Conservation (phyloP, 805 yeast genomes). For the Monosporozyma aerobia region DNA sequence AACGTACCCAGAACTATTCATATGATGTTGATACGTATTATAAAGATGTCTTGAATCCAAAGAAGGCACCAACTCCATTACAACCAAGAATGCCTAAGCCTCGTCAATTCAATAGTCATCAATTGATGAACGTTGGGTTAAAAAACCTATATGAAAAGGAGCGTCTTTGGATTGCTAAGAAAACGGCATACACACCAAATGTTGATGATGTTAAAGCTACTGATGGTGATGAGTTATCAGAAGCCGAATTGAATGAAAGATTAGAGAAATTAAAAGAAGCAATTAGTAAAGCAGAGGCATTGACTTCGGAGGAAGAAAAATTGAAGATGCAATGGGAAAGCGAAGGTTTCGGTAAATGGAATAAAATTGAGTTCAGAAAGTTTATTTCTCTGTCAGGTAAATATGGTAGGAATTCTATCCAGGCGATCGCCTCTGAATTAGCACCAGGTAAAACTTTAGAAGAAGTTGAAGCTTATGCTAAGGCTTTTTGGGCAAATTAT, state of each 20-base stretch:
- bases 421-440: conserved; percentile 66
- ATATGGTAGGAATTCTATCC: conserved; percentile 70
- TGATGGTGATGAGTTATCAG: conserved; percentile 32
- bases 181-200: conserved; percentile 56
- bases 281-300: conserved; percentile 64
- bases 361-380: conserved; percentile 76
- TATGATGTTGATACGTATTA: conserved; percentile 83
- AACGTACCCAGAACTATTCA: conserved; percentile 55
- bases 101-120: conserved; percentile 77
- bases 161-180: conserved; percentile 65
- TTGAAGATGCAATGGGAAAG: conserved; percentile 48
- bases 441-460: conserved; percentile 67
- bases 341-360: conserved; percentile 77
- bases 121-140: conserved; percentile 70
- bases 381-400: conserved; percentile 70
- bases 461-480: conserved; percentile 71
- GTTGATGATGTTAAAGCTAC: conserved; percentile 42
- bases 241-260: conserved; percentile 37
- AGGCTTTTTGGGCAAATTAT: conserved; percentile 73
- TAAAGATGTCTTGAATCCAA: conserved; percentile 69
- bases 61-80: conserved; percentile 35
- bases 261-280: conserved; percentile 56
- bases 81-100: conserved; percentile 86
- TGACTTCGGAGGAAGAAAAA: conserved; percentile 73
- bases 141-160: conserved; percentile 74